Percentiles rank a stretch among this genome's conserved stretches.
phyloP scores from a whole-genome alignment of 2,329 filamentous ascomycete species.

The Cladobotryum mycophilum region DNA sequence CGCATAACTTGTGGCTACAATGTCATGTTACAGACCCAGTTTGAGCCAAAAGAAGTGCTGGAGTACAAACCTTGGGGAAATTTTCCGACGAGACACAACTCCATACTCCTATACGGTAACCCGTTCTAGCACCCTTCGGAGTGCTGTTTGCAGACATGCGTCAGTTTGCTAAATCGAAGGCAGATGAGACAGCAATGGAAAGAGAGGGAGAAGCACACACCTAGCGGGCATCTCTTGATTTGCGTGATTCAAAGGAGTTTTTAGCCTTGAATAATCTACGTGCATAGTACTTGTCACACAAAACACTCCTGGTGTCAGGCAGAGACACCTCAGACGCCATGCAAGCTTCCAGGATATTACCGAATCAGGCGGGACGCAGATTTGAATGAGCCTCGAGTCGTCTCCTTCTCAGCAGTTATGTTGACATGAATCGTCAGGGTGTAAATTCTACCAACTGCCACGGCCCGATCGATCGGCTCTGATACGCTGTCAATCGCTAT shows the following conservation, averaged over 20 bases:
- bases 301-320: constrained; percentile 1
- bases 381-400: constrained; percentile 6
- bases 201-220: too few species aligned
- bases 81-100: constrained; percentile 12
- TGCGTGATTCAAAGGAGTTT: too few species aligned
- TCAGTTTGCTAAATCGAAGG: too few species aligned
- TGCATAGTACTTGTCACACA: neutral
- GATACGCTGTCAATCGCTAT: too few species aligned
- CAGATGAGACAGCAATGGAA: too few species aligned
- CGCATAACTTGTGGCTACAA: neutral
- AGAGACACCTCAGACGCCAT: neutral
- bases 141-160: too few species aligned
- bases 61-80: constrained; percentile 9
- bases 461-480: too few species aligned
- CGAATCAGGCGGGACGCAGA: neutral
- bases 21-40: neutral
- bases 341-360: constrained; percentile 1
- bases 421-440: too few species aligned
- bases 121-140: too few species aligned
- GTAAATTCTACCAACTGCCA: too few species aligned
- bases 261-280: too few species aligned
- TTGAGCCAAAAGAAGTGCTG: neutral
- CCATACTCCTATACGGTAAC: neutral
- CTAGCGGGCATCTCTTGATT: too few species aligned
- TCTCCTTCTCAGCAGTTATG: neutral